Evolutionary conservation across 2,329 filamentous ascomycete genomes (phyloP).

Genomic region (Xylariaceae sp.): DNA sequence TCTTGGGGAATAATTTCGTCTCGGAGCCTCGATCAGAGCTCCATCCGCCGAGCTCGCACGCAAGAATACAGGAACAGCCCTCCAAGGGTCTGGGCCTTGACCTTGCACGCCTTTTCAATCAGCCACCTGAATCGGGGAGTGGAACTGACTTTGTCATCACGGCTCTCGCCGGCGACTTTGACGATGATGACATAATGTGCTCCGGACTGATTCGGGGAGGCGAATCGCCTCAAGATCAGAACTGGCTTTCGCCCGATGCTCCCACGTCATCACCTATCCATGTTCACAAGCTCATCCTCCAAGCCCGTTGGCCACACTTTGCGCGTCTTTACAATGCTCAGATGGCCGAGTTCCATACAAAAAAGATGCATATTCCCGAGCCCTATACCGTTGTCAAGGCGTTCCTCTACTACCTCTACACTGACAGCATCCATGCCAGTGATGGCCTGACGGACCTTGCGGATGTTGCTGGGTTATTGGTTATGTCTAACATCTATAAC

Average conservation of each 20-base stretch:
- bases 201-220: slow-evolving; percentile 46
- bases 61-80: slow-evolving; percentile 47
- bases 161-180: slow-evolving; percentile 73
- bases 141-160: slow-evolving; percentile 91
- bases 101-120: slow-evolving; percentile 81
- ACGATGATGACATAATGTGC: slow-evolving; percentile 60
- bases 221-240: slow-evolving; percentile 41
- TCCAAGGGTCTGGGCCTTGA: slow-evolving; percentile 76
- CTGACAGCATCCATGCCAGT: slow-evolving; percentile 76
- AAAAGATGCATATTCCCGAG: slow-evolving; percentile 96
- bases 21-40: slow-evolving; percentile 50
- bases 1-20: slow-evolving; percentile 73
- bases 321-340: slow-evolving; percentile 85
- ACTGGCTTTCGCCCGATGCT: slow-evolving; percentile 58
- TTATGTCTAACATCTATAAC: slow-evolving; percentile 98
- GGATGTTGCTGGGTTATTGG: slow-evolving; percentile 88
- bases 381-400: slow-evolving; percentile 91
- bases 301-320: slow-evolving; percentile 96
- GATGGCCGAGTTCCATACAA: slow-evolving; percentile 96
- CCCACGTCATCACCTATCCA: slow-evolving; percentile 80
- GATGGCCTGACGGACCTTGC: slow-evolving; percentile 73
- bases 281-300: slow-evolving; percentile 90
- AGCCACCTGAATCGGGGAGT: slow-evolving; percentile 76
- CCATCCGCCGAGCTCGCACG: slow-evolving; percentile 45
- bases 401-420: slow-evolving; percentile 95